Evolutionary conservation across 2,329 filamentous ascomycete species (phyloP).

Genomic region (Fusarium tanahbumbuense): DNA sequence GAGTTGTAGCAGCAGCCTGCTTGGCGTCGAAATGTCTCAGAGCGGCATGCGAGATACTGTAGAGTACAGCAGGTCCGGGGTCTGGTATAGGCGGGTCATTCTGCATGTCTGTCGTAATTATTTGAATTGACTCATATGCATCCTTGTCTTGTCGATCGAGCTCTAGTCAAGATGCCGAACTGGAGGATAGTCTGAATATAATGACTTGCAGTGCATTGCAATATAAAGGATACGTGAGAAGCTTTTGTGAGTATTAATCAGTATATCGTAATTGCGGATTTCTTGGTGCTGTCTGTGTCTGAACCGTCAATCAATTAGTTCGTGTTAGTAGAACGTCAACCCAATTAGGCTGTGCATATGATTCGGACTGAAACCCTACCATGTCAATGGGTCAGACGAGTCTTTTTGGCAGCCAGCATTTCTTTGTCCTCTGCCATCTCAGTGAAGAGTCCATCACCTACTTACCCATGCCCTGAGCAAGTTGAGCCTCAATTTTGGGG

Average conservation of each 20-base stretch:
- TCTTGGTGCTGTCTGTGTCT: background rate
- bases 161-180: background rate
- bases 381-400: constrained; percentile 16
- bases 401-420: background rate
- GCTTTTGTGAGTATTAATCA: background rate
- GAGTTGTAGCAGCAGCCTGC: constrained; percentile 22
- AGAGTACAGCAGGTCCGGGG: background rate
- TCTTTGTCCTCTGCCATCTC: background rate
- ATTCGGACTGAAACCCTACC: constrained; percentile 1
- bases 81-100: constrained; percentile 7
- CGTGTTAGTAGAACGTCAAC: background rate
- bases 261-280: background rate
- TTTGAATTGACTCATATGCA: constrained; percentile 24
- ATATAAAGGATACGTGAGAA: background rate
- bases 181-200: background rate
- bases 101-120: constrained; percentile 1
- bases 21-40: constrained; percentile 26
- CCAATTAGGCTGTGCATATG: constrained; percentile 4
- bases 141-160: background rate
- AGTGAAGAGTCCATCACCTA: background rate
- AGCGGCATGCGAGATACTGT: constrained; percentile 10
- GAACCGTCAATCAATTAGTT: background rate
- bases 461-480: background rate
- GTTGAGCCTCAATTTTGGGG: constrained; percentile 38
- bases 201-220: background rate